Conservation (phyloP, 345 rosid genomes). For the Angophora floribunda region DNA sequence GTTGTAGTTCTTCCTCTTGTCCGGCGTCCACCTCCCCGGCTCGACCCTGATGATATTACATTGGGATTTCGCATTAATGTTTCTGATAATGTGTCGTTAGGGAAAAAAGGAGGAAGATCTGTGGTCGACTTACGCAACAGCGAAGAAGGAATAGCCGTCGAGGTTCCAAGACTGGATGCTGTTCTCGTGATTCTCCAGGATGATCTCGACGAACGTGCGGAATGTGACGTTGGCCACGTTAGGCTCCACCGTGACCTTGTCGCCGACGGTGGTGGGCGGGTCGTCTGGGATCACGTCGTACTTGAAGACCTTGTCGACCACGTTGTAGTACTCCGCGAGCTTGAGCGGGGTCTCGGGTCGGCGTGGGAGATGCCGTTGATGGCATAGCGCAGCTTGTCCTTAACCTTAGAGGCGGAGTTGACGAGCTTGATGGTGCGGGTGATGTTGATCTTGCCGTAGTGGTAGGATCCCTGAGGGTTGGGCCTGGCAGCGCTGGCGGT, state of each 20-base stretch:
- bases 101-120: background rate
- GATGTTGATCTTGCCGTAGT: slow-evolving; percentile 21
- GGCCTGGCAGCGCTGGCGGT: slow-evolving; percentile 30
- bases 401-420: background rate
- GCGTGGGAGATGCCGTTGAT: slow-evolving; percentile 19
- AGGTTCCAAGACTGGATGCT: slow-evolving; percentile 16
- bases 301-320: slow-evolving; percentile 18
- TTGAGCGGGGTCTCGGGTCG: slow-evolving; percentile 16
- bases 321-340: slow-evolving; percentile 18
- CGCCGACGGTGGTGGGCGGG: background rate
- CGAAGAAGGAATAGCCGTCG: slow-evolving; percentile 22
- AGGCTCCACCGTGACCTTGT: background rate
- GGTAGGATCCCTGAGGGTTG: slow-evolving; percentile 30
- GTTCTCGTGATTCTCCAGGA: slow-evolving; percentile 19
- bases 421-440: slow-evolving; percentile 20
- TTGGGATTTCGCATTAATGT: background rate
- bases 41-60: slow-evolving; percentile 1
- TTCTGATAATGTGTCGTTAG: no score
- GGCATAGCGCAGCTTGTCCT: slow-evolving; percentile 21
- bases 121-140: slow-evolving; percentile 14
- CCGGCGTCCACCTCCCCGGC: slow-evolving; percentile 23
- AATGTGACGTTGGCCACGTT: slow-evolving; percentile 15
- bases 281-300: slow-evolving; percentile 4
- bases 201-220: slow-evolving; percentile 20
- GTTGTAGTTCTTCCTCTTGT: slow-evolving; percentile 21